A percentile compares a stretch with the other conserved stretches of the same genome.
Evolutionary conservation across 257 asterid genomes (phyloP).

Genomic region (Rehmannia glutinosa): DNA sequence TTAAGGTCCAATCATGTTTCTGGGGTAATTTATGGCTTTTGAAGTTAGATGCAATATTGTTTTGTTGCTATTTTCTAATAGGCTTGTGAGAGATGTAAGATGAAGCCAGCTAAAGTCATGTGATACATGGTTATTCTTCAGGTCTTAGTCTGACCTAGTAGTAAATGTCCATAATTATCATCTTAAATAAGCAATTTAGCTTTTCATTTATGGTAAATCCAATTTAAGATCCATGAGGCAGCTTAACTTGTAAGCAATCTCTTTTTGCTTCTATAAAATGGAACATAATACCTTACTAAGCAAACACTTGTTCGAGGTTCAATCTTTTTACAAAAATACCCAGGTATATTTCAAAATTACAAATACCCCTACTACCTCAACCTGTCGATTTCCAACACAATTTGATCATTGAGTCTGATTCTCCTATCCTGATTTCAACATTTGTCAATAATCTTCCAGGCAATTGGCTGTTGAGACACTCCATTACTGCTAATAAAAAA

Average conservation of each 20-base stretch:
- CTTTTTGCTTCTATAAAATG: neutral
- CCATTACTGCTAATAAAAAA: too few species aligned
- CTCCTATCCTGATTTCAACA: too few species aligned
- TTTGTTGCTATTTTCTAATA: neutral
- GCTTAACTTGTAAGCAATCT: neutral
- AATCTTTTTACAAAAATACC: too few species aligned
- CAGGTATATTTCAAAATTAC: too few species aligned
- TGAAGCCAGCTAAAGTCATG: neutral
- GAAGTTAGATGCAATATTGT: neutral
- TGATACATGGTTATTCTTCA: neutral
- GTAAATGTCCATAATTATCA: neutral
- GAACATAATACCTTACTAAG: neutral
- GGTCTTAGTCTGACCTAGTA: neutral
- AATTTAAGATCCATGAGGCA: neutral
- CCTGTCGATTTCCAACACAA: too few species aligned
- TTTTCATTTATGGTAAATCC: neutral
- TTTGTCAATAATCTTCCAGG: too few species aligned
- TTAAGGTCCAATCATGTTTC: neutral
- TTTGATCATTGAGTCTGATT: too few species aligned
- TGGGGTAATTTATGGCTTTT: neutral
- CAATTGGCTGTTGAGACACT: too few species aligned
- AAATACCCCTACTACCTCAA: too few species aligned
- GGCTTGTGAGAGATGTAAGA: neutral
- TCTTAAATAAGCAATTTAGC: constrained; percentile 5
- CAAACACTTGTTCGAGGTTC: neutral